Evolutionary conservation across 2,329 filamentous ascomycete species (phyloP), one percentile per base, ranked within the genome.

Genomic region (Akanthomyces muscarius): DNA sequence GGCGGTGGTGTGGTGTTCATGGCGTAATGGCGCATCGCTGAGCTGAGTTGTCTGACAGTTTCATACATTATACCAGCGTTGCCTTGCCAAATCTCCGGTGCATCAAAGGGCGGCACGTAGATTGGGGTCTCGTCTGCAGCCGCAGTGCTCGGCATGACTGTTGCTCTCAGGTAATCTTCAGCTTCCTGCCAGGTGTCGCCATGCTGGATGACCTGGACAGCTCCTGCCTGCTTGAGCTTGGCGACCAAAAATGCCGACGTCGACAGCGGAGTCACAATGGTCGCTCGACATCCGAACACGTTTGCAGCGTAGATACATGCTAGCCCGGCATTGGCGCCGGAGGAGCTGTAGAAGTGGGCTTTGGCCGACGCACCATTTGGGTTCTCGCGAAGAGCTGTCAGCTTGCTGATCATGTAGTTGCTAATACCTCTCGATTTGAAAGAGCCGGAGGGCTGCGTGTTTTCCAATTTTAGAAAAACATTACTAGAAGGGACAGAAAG

Each of bases 391-490:
- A 66, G 41, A 68, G 66, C 73, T 74, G 78, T 65, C 28, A 71
- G 68, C 41, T 65, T 66, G 38, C 80, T 78, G 61, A 86, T 80
- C 72, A 91, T 86, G 70, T 89, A 84, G 75, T 90, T 85, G 69
- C 89, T 89, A 67, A 93, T 86, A 59, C 89, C 90, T 69, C 85
- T 83, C 47, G 89, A 92, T 75, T 95, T 93, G 85, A 95, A 96
- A 21, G 89, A 92, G 66, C 89, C 89, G 7, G 88, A 89, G 8
- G 91, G 91, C 73, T 96, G 91, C 63, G 91, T 81, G 71, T 88
- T 89, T 69, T 95, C 91, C 65, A 94, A 85, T 75, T 95, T 95
- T 71, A 95, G 85, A 74, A 89, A 91, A 76, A 95, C 85, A 77
- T 88, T 86, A 79, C 89, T 81, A 64, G 62, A 63, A 63, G 64